A percentile compares a stretch with the other conserved stretches of the same genome.
Conservation (phyloP, 1,284 basidiomycete genomes). For the Trichosporon asahii region DNA sequence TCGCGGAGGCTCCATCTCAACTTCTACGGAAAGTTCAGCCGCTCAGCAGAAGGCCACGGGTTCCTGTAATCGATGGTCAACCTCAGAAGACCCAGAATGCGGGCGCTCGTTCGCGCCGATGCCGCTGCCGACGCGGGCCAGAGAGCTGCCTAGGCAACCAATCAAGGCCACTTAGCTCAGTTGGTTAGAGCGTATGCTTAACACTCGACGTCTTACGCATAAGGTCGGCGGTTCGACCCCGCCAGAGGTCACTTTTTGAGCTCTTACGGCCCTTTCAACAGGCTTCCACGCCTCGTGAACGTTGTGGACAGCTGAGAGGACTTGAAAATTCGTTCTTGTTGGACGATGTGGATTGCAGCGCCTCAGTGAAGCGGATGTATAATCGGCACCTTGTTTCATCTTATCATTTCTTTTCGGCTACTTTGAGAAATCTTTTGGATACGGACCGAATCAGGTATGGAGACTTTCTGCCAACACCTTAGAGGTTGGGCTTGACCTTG, state of each 20-base stretch:
- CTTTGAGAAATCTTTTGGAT: no score
- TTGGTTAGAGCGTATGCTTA: constrained; percentile 3
- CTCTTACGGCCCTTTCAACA: neutral
- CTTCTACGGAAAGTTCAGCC: no score
- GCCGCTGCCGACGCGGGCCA: neutral
- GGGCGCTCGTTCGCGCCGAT: neutral
- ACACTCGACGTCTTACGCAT: neutral
- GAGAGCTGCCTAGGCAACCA: neutral
- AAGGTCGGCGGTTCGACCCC: constrained; percentile 4
- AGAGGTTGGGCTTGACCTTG: neutral
- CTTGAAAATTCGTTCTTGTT: no score
- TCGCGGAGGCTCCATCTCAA: no score
- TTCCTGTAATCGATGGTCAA: neutral
- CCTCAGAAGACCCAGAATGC: neutral
- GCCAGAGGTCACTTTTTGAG: constrained; percentile 2
- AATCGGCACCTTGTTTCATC: neutral
- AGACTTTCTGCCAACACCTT: neutral
- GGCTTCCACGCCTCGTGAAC: no score
- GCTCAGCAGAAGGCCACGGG: no score
- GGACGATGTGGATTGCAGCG: no score
- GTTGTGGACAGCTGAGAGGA: no score
- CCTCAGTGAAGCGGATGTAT: no score
- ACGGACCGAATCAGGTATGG: no score
- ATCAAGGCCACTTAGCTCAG: neutral
- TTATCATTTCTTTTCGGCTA: neutral